A percentile compares a stretch with the other conserved stretches of the same genome.
phyloP scores from a whole-genome alignment of 306 rosid genomes.

The Amphicarpaea edgeworthii region DNA sequence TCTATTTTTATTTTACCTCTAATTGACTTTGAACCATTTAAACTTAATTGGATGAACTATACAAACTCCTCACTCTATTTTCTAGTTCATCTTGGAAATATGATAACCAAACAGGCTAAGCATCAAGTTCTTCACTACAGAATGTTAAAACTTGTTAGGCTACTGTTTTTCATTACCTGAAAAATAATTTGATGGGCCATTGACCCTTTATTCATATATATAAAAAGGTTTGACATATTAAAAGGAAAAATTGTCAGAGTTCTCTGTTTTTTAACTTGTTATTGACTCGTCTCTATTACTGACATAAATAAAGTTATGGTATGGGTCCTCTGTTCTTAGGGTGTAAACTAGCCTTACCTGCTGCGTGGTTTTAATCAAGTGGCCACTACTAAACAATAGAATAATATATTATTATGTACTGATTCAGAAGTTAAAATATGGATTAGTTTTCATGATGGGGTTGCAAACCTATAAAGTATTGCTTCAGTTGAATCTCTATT shows the following conservation, averaged over 20 bases:
- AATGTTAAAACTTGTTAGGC: slow-evolving; percentile 25
- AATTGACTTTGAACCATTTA: slow-evolving; percentile 13
- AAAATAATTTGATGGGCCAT: no score
- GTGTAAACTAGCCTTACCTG: slow-evolving; percentile 25
- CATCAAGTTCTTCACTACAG: slow-evolving; percentile 9
- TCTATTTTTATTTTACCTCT: slow-evolving; percentile 8
- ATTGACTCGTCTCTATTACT: neutral
- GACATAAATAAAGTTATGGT: neutral
- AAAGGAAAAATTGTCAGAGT: slow-evolving; percentile 2
- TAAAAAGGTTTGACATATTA: slow-evolving; percentile 8
- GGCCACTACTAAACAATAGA: neutral
- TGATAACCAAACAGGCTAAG: slow-evolving; percentile 9
- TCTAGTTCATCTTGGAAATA: slow-evolving; percentile 26
- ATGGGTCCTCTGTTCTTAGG: slow-evolving; percentile 17
- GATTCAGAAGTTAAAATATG: slow-evolving; percentile 34
- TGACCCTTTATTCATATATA: neutral
- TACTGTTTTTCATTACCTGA: neutral
- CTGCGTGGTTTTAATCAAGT: slow-evolving; percentile 35
- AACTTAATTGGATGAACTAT: slow-evolving; percentile 29
- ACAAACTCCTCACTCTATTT: slow-evolving; percentile 16
- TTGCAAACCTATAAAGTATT: slow-evolving; percentile 25
- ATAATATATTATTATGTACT: slow-evolving; percentile 18
- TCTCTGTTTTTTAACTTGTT: slow-evolving; percentile 18
- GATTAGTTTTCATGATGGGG: slow-evolving; percentile 33
- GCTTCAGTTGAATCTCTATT: slow-evolving; percentile 36